Percentiles rank a stretch among this genome's conserved stretches.
phyloP scores from a whole-genome alignment of 1,139 yeast species.

The Yamadazyma epiphylla region DNA sequence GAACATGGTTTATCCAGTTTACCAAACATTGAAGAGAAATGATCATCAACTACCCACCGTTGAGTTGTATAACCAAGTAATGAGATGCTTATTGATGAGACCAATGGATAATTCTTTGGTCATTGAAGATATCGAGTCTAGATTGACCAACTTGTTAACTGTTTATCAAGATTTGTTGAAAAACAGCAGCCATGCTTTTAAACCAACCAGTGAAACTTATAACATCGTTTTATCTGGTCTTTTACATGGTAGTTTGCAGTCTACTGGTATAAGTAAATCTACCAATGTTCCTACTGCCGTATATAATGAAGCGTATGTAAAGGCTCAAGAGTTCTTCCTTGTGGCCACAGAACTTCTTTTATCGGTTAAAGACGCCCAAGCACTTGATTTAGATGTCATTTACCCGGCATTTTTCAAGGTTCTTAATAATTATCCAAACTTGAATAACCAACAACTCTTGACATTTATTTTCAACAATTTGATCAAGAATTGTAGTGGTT shows the following conservation, averaged over 20 bases:
- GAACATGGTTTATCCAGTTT: constrained; percentile 40
- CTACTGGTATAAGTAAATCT: constrained; percentile 9
- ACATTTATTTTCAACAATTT: constrained; percentile 14
- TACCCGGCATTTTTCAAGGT: constrained; percentile 25
- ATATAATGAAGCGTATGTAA: constrained; percentile 27
- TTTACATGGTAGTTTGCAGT: constrained; percentile 43
- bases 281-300: constrained; percentile 11
- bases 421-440: constrained; percentile 25
- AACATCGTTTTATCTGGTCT: constrained; percentile 48
- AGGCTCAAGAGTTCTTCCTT: constrained; percentile 61
- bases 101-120: constrained; percentile 21
- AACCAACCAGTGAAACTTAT: constrained; percentile 55
- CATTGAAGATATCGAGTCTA: constrained; percentile 29
- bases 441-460: constrained; percentile 20
- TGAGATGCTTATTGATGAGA: constrained; percentile 30
- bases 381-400: constrained; percentile 23
- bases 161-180: constrained; percentile 62
- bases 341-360: constrained; percentile 58
- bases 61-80: constrained; percentile 33
- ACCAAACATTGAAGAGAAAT: constrained; percentile 41
- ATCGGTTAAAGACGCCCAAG: constrained; percentile 32
- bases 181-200: constrained; percentile 23
- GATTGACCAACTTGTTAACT: constrained; percentile 56
- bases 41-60: constrained; percentile 27
- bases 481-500: constrained; percentile 6